Conservation (phyloP, 1,139 yeast species). For the Yamadazyma sp. region DNA sequence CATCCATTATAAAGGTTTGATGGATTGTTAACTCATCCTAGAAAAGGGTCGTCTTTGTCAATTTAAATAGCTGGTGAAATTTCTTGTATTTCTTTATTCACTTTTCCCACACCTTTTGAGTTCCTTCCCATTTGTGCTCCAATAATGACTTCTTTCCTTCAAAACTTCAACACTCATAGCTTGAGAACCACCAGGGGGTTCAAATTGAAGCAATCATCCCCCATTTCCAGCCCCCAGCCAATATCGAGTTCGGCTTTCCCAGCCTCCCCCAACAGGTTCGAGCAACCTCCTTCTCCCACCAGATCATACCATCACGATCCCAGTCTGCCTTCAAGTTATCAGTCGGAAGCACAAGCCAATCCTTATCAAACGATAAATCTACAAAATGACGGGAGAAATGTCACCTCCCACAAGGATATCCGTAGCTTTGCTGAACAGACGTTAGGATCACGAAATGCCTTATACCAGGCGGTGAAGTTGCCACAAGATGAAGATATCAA, state of each 20-base stretch:
- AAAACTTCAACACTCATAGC: conserved; percentile 57
- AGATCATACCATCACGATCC: conserved; percentile 4
- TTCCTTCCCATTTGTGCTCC: no score
- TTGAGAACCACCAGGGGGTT: conserved; percentile 57
- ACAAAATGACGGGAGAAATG: conserved; percentile 23
- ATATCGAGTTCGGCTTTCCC: conserved; percentile 36
- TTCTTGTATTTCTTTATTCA: neutral
- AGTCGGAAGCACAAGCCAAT: conserved; percentile 15
- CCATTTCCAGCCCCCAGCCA: conserved; percentile 45
- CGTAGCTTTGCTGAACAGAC: conserved; percentile 92
- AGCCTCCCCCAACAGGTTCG: conserved; percentile 21
- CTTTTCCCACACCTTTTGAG: neutral
- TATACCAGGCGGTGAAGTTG: conserved; percentile 88
- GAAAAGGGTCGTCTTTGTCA: conserved; percentile 1
- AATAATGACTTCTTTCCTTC: conserved; percentile 31
- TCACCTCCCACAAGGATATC: conserved; percentile 66
- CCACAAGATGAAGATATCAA: conserved; percentile 91
- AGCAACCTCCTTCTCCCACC: conserved; percentile 9
- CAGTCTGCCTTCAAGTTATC: conserved; percentile 4
- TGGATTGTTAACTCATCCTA: conserved; percentile 2
- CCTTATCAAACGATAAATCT: conserved; percentile 29
- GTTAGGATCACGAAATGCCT: conserved; percentile 85
- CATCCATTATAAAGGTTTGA: neutral
- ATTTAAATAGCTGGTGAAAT: neutral
- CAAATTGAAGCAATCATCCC: conserved; percentile 43